Conservation (phyloP, 352 stramenopile genomes). For the Phytophthora ohioensis region DNA sequence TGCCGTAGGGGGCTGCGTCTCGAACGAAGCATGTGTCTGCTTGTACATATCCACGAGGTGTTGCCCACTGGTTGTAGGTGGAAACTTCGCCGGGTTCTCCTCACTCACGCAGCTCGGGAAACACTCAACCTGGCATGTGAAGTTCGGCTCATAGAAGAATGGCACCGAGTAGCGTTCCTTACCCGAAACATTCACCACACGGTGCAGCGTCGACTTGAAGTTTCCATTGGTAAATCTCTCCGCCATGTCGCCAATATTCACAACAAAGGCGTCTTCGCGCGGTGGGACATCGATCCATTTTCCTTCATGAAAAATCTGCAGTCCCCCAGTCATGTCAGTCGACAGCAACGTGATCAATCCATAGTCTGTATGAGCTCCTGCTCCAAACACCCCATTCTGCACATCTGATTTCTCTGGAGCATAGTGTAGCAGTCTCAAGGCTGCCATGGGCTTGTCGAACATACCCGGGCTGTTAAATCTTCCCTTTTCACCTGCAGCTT, state of each 20-base stretch:
- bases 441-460: slow-evolving; percentile 62
- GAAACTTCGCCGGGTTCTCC: slow-evolving; percentile 17
- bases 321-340: slow-evolving; percentile 60
- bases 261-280: slow-evolving; percentile 44
- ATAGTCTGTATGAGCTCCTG: no score
- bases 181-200: slow-evolving; percentile 67
- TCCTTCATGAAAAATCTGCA: slow-evolving; percentile 66
- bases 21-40: slow-evolving; percentile 70
- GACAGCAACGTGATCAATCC: slow-evolving; percentile 57
- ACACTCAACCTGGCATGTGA: slow-evolving; percentile 42
- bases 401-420: no score
- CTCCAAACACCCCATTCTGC: no score
- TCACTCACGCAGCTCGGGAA: slow-evolving; percentile 55
- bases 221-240: slow-evolving; percentile 79
- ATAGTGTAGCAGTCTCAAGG: no score
- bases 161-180: slow-evolving; percentile 79
- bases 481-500: no score
- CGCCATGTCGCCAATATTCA: slow-evolving; percentile 82
- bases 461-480: slow-evolving; percentile 58
- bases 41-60: slow-evolving; percentile 84
- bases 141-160: slow-evolving; percentile 85
- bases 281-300: slow-evolving; percentile 74
- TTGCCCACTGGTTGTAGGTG: slow-evolving; percentile 69
- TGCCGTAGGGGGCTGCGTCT: slow-evolving; percentile 3
- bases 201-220: slow-evolving; percentile 74